A percentile compares a stretch with the other conserved stretches of the same genome.
Evolutionary conservation across 805 yeast species (phyloP).

Genomic region (Debaryomyces hansenii): DNA sequence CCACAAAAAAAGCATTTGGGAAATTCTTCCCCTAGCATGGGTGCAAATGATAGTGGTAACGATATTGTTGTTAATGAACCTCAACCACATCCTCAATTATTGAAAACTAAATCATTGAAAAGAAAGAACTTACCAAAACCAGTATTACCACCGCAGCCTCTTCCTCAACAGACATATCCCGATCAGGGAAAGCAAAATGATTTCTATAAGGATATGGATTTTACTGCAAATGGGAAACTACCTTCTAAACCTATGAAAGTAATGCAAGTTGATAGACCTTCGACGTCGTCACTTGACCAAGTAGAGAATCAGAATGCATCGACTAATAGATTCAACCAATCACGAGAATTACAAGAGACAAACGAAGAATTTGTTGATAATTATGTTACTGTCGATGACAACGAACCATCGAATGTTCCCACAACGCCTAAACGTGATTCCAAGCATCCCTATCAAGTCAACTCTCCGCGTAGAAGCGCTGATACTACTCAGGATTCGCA

Average conservation of each 20-base stretch:
- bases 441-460: conserved; percentile 11
- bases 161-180: conserved; percentile 2
- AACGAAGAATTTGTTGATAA: conserved; percentile 8
- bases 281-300: background rate
- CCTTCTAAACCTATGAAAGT: conserved; percentile 44
- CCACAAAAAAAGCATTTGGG: conserved; percentile 15
- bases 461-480: conserved; percentile 4
- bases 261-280: conserved; percentile 28
- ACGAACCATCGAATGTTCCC: background rate
- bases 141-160: conserved; percentile 18
- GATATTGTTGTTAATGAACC: conserved; percentile 18
- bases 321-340: background rate
- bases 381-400: conserved; percentile 2
- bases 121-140: conserved; percentile 22
- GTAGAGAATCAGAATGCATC: background rate
- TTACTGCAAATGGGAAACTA: conserved; percentile 42
- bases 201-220: conserved; percentile 36
- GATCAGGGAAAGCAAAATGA: conserved; percentile 7
- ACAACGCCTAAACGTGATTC: background rate
- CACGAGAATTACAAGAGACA: background rate
- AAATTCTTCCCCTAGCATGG: background rate
- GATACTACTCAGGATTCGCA: conserved; percentile 13
- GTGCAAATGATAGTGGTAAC: background rate
- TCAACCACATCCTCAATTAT: conserved; percentile 17
- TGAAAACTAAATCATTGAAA: conserved; percentile 22